Evolutionary conservation across 2,329 filamentous ascomycete genomes (phyloP).

Genomic region (Hypocreales sp.): DNA sequence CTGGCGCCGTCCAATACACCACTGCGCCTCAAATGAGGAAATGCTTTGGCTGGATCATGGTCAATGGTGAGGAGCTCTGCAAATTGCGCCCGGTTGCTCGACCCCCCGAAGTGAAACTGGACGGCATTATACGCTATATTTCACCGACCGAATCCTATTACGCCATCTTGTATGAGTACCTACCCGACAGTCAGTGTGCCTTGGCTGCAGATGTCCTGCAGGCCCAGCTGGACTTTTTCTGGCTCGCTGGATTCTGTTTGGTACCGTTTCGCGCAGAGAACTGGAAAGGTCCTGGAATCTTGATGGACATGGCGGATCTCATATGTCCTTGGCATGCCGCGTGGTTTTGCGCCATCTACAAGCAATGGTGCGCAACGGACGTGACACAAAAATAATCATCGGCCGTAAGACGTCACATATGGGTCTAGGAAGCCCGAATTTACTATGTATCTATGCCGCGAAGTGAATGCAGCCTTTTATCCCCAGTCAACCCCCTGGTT

Average conservation of each 20-base stretch:
- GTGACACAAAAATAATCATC: background rate
- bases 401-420: too few species aligned
- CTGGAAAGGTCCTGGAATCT: conserved; percentile 1
- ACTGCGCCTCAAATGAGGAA: background rate
- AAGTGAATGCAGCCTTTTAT: too few species aligned
- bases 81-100: background rate
- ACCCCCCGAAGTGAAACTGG: background rate
- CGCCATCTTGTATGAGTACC: background rate
- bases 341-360: background rate
- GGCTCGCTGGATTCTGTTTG: conserved; percentile 1
- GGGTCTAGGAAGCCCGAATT: too few species aligned
- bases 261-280: conserved; percentile 1
- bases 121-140: background rate
- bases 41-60: conserved; percentile 1
- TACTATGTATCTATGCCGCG: too few species aligned
- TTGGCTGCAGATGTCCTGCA: background rate
- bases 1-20: background rate
- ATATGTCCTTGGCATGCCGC: conserved; percentile 1
- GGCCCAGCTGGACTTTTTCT: background rate
- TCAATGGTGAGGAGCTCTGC: background rate
- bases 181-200: background rate
- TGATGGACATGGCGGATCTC: conserved; percentile 1
- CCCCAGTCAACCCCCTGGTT: too few species aligned
- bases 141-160: conserved; percentile 1
- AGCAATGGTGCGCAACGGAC: background rate